These are phyloP conservation scores for Ulmus americana DNA, from an alignment of 331 rosid genomes.

Conservation along the genomic window DNA sequence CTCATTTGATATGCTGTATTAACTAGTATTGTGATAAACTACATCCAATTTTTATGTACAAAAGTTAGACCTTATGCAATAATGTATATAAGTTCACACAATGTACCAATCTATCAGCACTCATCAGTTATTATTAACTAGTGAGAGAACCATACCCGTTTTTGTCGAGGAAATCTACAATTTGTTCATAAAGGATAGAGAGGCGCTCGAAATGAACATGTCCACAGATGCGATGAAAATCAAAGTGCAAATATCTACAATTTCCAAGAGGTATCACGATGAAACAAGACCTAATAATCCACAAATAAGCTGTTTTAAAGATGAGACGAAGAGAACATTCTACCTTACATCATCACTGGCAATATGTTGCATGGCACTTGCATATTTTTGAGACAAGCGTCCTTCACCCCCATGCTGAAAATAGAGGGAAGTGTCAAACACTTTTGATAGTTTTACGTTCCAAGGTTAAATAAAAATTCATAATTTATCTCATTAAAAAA, in stretches of 20 bases:
- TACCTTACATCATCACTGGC: slow-evolving; percentile 82
- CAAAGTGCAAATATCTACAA: slow-evolving; percentile 91
- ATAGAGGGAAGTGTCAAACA: slow-evolving; percentile 24
- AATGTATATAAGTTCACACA: too few relatives aligned
- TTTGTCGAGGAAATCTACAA: slow-evolving; percentile 77
- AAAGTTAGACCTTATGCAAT: too few relatives aligned
- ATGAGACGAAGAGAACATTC: slow-evolving; percentile 33
- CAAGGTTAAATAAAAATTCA: background rate
- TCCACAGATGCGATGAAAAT: slow-evolving; percentile 88
- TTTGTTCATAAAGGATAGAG: slow-evolving; percentile 79
- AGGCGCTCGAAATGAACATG: slow-evolving; percentile 93
- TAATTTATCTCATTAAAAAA: background rate
- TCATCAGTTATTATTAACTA: too few relatives aligned
- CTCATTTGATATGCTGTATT: too few relatives aligned
- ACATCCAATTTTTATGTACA: too few relatives aligned
- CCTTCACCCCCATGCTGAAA: slow-evolving; percentile 97
- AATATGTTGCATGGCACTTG: slow-evolving; percentile 52
- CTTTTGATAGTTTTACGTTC: background rate
- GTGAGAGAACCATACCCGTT: slow-evolving; percentile 58
- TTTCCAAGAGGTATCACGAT: slow-evolving; percentile 22
- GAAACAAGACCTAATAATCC: slow-evolving; percentile 9
- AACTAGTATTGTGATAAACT: too few relatives aligned
- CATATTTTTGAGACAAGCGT: slow-evolving; percentile 63
- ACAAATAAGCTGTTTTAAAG: slow-evolving; percentile 14
- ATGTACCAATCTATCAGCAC: too few relatives aligned